A percentile compares a stretch with the other conserved stretches of the same genome.
These are phyloP conservation scores for Senna siamea DNA, from an alignment of 306 rosid genomes.

Conservation along the genomic window DNA sequence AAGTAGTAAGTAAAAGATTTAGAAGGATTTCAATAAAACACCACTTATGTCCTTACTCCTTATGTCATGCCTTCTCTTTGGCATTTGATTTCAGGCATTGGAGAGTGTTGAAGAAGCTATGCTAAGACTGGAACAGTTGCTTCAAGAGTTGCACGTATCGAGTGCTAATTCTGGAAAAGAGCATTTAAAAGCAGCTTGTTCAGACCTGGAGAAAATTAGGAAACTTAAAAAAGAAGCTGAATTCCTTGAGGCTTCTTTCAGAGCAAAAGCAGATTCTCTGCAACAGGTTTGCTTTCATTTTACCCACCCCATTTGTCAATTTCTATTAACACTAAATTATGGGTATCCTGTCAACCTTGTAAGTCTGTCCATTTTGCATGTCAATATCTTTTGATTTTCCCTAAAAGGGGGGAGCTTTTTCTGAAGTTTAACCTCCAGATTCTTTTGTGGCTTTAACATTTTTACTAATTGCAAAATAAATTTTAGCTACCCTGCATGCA, in stretches of 20 bases:
- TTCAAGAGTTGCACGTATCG: constrained; percentile 87
- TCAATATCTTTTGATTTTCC: not conserved
- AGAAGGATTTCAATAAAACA: constrained; percentile 30
- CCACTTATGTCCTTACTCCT: not conserved
- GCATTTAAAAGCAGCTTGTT: constrained; percentile 96
- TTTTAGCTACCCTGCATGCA: not conserved
- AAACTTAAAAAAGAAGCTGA: constrained; percentile 97
- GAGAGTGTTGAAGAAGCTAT: constrained; percentile 91
- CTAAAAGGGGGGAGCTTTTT: not conserved
- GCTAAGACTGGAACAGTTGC: constrained; percentile 84
- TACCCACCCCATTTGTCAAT: constrained; percentile 22
- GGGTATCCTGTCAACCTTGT: constrained; percentile 3
- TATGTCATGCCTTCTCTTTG: constrained; percentile 41
- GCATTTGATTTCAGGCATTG: constrained; percentile 69
- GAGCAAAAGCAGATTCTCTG: constrained; percentile 93
- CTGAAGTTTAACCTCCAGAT: not conserved
- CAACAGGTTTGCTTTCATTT: constrained; percentile 58
- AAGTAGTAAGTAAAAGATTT: not conserved
- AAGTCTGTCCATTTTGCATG: not conserved
- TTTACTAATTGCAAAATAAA: not conserved
- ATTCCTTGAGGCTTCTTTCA: constrained; percentile 91
- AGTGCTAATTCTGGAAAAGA: constrained; percentile 86
- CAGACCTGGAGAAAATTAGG: constrained; percentile 95
- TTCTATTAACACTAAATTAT: constrained; percentile 17
- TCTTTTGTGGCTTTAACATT: constrained; percentile 3